These are phyloP conservation scores for Coriaria nepalensis DNA, from an alignment of 306 rosid genomes.

Conservation along the genomic window DNA sequence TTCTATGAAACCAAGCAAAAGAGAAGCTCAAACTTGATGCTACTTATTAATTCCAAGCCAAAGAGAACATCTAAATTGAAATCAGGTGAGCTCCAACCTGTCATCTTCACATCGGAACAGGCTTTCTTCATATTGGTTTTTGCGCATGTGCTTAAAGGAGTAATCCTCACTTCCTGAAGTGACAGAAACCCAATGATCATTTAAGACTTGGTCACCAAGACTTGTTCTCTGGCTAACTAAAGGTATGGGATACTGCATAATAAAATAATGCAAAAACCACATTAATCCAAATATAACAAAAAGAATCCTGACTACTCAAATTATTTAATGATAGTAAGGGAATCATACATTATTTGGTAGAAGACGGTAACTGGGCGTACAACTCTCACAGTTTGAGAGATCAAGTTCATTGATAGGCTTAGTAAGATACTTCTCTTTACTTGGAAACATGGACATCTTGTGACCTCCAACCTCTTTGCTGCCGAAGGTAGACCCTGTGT, in stretches of 20 bases:
- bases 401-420: slow-evolving; percentile 98
- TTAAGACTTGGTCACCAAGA: slow-evolving; percentile 79
- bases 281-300: neutral
- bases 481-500: slow-evolving; percentile 2
- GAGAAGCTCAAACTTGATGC: slow-evolving; percentile 2
- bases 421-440: slow-evolving; percentile 64
- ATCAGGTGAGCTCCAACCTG: slow-evolving; percentile 36
- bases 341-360: slow-evolving; percentile 68
- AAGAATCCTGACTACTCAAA: neutral
- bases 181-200: slow-evolving; percentile 97
- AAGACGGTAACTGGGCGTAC: slow-evolving; percentile 94
- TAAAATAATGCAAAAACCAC: neutral
- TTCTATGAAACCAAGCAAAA: neutral
- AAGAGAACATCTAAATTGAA: slow-evolving; percentile 2
- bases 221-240: slow-evolving; percentile 81
- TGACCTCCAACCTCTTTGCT: slow-evolving; percentile 8
- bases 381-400: slow-evolving; percentile 68
- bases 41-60: neutral
- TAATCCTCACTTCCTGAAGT: slow-evolving; percentile 99
- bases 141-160: slow-evolving; percentile 96
- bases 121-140: slow-evolving; percentile 96
- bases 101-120: slow-evolving; percentile 96
- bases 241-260: slow-evolving; percentile 85
- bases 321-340: neutral
- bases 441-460: slow-evolving; percentile 9